Base-by-base conservation (phyloP, 2,329 filamentous ascomycete genomes). In the Alternaria postmessia region DNA sequence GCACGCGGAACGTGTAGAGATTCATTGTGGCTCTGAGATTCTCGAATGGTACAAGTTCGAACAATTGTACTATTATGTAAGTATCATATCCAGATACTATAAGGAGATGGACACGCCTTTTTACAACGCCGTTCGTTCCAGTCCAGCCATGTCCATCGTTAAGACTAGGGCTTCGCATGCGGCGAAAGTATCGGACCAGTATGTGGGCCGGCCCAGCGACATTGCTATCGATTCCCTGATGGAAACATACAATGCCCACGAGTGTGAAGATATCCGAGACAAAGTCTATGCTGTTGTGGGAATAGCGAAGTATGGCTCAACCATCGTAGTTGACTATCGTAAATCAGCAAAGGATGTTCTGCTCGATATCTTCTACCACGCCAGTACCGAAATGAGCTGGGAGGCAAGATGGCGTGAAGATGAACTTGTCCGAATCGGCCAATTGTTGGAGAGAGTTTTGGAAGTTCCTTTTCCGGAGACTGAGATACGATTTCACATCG, bases 51-150 rank as follows among this genome's bases (percentile, higher is more conserved):
- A 12, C 18, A 30, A 30, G 7, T n/a, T 47, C 11, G 16, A 20
- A 6, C 16, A 18, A 5, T 20, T 30, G n/a, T 30, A 30, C 9
- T 28, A 30, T 12, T 18, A 47, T 12, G n/a, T 32, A 3, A 4
- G 11, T 7, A 43, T 8, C 12, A 26, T 3, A 3, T 7, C 3
- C 5, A 8, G 14, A 0, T 0, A 4, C 12, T 1, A 24, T 0
- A 24, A 26, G 5, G 41, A 26, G 1, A 14, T 20, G 9, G 5
- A 20, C n/a, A 18, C 26, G n/a, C 16, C n/a, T 47, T 47, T 12
- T 14, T n/a, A n/a, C 16, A 7, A 47, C 9, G 26, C 11, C 26
- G 6, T 47, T 12, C n/a, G n/a, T 5, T 12, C 16, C 3, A 47
- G 43, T 32, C 26, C 16, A 7, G 43, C 43, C n/a, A 20, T 47